These are phyloP conservation scores for Brassica incana DNA, from an alignment of 345 rosid genomes.

Conservation along the genomic window DNA sequence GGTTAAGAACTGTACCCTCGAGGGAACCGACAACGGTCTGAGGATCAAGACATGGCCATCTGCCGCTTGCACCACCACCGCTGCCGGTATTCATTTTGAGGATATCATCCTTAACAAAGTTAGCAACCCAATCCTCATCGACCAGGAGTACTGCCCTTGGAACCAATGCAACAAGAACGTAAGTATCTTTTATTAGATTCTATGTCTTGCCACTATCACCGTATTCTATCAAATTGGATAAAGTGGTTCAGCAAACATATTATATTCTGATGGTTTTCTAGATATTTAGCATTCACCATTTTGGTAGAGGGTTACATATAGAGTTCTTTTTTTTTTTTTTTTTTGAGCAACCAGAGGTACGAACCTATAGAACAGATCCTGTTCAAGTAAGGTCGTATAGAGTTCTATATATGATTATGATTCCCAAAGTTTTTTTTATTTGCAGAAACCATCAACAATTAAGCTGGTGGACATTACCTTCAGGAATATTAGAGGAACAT, in stretches of 20 bases:
- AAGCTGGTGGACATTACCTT: conserved; percentile 52
- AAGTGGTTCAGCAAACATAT: background rate
- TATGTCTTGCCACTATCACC: background rate
- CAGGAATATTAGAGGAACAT: conserved; percentile 52
- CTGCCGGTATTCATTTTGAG: conserved; percentile 32
- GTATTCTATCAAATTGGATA: background rate
- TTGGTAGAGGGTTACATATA: background rate
- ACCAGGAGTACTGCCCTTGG: conserved; percentile 49
- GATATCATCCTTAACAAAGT: conserved; percentile 39
- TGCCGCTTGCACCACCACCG: conserved; percentile 25
- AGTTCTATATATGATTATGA: background rate
- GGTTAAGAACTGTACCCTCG: conserved; percentile 42
- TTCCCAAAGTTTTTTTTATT: background rate
- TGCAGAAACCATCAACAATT: conserved; percentile 46
- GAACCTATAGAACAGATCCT: too few relatives aligned
- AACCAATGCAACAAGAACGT: conserved; percentile 33
- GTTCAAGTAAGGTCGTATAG: too few relatives aligned
- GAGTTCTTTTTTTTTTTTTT: background rate
- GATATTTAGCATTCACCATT: background rate
- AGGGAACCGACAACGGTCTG: conserved; percentile 43
- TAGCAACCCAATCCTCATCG: conserved; percentile 44
- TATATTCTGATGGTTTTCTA: background rate
- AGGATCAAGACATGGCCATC: conserved; percentile 70
- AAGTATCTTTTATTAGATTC: background rate
- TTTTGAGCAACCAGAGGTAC: too few relatives aligned